A percentile compares a stretch with the other conserved stretches of the same genome.
Evolutionary conservation across 495 filamentous ascomycete species (phyloP).

Genomic region (Lasiosphaeriaceae sp.): DNA sequence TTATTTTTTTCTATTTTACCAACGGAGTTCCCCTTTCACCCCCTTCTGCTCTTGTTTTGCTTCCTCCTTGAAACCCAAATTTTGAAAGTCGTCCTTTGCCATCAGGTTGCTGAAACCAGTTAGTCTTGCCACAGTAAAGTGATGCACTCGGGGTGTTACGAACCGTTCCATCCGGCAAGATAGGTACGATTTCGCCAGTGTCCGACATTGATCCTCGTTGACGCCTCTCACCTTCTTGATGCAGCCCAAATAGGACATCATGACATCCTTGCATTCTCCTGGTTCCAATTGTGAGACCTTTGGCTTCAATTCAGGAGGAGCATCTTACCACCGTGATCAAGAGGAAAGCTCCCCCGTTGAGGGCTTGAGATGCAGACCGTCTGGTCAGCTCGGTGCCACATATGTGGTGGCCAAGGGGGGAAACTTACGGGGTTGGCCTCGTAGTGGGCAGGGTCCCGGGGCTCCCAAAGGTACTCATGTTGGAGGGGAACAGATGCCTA

Average conservation of each 20-base stretch:
- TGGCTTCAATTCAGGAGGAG: constrained; percentile 1
- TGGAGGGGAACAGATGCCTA: background rate
- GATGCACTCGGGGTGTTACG: background rate
- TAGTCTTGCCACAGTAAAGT: background rate
- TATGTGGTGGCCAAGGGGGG: background rate
- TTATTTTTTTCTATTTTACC: constrained; percentile 29
- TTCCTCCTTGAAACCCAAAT: constrained; percentile 65
- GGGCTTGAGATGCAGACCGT: constrained; percentile 50
- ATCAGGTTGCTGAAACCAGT: constrained; percentile 75
- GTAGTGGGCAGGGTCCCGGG: constrained; percentile 69
- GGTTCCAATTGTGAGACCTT: constrained; percentile 6
- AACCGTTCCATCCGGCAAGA: constrained; percentile 93
- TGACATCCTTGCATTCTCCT: constrained; percentile 93
- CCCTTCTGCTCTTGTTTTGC: constrained; percentile 7
- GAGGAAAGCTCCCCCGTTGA: constrained; percentile 91
- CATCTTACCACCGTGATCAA: constrained; percentile 83
- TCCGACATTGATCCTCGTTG: constrained; percentile 81
- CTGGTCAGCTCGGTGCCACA: background rate
- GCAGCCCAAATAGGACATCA: constrained; percentile 77
- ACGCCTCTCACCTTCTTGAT: constrained; percentile 75
- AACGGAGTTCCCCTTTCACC: constrained; percentile 42
- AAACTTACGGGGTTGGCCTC: constrained; percentile 75
- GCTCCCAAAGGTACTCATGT: constrained; percentile 66
- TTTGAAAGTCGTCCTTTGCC: constrained; percentile 89
- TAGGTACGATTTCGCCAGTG: constrained; percentile 82